These are phyloP conservation scores for Schizochytrium sp. DNA, from an alignment of 108 stramenopile genomes.

Conservation along the genomic window DNA sequence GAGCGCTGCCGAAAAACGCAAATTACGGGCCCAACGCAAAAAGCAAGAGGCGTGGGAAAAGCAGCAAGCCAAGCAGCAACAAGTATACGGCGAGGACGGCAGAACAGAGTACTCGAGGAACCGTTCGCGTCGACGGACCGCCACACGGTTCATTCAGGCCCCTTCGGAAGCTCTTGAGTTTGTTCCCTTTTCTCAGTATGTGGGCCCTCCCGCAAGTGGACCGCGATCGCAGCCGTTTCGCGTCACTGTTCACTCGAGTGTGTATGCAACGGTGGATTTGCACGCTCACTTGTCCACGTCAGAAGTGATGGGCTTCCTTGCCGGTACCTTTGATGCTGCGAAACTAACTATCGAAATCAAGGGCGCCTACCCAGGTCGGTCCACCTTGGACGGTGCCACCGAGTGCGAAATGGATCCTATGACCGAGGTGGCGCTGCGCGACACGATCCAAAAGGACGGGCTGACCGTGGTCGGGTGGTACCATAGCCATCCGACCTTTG, in stretches of 20 bases:
- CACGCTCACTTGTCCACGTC: slow-evolving; percentile 53
- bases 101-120: slow-evolving; percentile 5
- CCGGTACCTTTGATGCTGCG: slow-evolving; percentile 51
- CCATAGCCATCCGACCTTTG: slow-evolving; percentile 44
- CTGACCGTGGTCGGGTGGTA: slow-evolving; percentile 57
- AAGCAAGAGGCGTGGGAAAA: neutral
- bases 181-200: neutral
- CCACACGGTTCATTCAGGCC: neutral
- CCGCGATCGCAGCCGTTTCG: neutral
- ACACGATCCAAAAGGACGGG: slow-evolving; percentile 37
- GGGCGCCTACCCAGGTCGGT: neutral
- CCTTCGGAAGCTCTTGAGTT: neutral
- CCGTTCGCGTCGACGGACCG: neutral
- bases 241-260: slow-evolving; percentile 4
- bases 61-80: neutral
- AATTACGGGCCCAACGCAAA: neutral
- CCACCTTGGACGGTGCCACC: slow-evolving; percentile 42
- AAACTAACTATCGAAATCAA: slow-evolving; percentile 28
- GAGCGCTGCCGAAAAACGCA: neutral
- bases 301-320: slow-evolving; percentile 61
- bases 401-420: slow-evolving; percentile 64
- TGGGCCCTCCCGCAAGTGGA: neutral
- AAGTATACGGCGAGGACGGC: neutral
- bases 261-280: slow-evolving; percentile 34
- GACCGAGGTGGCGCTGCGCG: slow-evolving; percentile 43